A percentile compares a stretch with the other conserved stretches of the same genome.
phyloP scores from a whole-genome alignment of 768 basidiomycete genomes.

The Steccherinum ochraceum region DNA sequence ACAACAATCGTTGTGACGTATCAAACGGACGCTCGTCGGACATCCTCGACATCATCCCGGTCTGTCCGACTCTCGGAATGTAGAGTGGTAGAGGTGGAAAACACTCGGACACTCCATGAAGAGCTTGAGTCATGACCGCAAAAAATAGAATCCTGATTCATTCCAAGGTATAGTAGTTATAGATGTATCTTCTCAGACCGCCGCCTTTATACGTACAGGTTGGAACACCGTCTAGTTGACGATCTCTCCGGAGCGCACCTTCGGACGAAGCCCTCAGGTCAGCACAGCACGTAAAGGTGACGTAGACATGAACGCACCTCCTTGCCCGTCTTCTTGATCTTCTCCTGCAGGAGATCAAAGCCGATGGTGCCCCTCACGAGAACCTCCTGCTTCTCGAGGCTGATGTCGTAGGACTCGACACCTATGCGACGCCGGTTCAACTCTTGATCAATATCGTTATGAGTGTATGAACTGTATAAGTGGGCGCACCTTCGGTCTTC shows the following conservation, averaged over 20 bases:
- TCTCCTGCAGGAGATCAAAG: slow-evolving; percentile 62
- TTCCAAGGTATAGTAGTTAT: neutral
- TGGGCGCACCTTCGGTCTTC: slow-evolving; percentile 51
- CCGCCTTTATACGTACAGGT: too few relatives aligned
- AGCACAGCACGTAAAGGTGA: too few relatives aligned
- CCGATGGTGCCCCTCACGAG: slow-evolving; percentile 51
- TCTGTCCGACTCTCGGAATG: too few relatives aligned
- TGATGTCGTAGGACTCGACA: slow-evolving; percentile 52
- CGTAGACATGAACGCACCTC: slow-evolving; percentile 40
- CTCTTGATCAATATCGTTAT: too few relatives aligned
- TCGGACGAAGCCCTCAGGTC: neutral
- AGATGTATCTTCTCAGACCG: neutral
- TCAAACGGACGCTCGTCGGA: too few relatives aligned
- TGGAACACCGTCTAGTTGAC: slow-evolving; percentile 28
- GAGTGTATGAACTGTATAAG: slow-evolving; percentile 2
- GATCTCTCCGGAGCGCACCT: slow-evolving; percentile 44
- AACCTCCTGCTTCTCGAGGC: slow-evolving; percentile 67
- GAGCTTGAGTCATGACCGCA: too few relatives aligned
- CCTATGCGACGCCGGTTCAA: too few relatives aligned
- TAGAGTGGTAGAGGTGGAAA: too few relatives aligned
- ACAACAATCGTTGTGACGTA: too few relatives aligned
- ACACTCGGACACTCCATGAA: too few relatives aligned
- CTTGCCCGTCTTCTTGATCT: slow-evolving; percentile 90
- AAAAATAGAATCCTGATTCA: too few relatives aligned
- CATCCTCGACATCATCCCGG: too few relatives aligned